These are phyloP conservation scores for Solanum ahanhuiri DNA, from an alignment of 257 asterid species.

Conservation along the genomic window DNA sequence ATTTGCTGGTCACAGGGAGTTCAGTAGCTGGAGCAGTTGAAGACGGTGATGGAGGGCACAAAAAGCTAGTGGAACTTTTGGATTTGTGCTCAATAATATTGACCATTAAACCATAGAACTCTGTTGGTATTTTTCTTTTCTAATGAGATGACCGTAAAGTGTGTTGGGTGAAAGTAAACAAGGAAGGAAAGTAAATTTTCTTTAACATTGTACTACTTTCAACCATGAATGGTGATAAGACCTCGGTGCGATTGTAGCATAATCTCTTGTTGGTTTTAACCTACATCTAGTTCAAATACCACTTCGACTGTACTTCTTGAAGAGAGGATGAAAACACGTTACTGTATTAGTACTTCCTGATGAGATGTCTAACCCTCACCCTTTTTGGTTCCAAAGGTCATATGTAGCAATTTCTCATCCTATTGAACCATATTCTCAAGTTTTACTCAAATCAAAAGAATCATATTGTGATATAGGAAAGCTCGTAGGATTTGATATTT, in stretches of 20 bases:
- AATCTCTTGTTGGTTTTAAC: not conserved
- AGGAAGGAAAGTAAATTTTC: not conserved
- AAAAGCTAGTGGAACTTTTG: not conserved
- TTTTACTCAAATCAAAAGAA: not conserved
- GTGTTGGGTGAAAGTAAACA: not conserved
- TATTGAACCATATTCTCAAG: not conserved
- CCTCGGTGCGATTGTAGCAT: not conserved
- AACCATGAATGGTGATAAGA: not conserved
- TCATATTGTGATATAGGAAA: not conserved
- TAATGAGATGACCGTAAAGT: not conserved
- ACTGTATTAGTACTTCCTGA: not conserved
- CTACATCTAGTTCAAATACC: no score
- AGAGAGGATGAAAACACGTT: not conserved
- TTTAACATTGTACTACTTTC: not conserved
- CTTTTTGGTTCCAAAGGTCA: not conserved
- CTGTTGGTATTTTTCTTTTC: not conserved
- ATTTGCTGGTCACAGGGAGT: not conserved
- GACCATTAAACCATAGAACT: not conserved
- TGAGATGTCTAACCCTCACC: not conserved
- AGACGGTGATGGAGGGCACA: not conserved
- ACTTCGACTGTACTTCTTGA: no score
- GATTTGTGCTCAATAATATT: not conserved
- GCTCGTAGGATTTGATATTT: not conserved
- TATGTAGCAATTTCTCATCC: not conserved
- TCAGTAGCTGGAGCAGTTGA: not conserved